phyloP scores from a whole-genome alignment of 371 early-diverging fungal genomes.

The Conidiobolus incongruus region DNA sequence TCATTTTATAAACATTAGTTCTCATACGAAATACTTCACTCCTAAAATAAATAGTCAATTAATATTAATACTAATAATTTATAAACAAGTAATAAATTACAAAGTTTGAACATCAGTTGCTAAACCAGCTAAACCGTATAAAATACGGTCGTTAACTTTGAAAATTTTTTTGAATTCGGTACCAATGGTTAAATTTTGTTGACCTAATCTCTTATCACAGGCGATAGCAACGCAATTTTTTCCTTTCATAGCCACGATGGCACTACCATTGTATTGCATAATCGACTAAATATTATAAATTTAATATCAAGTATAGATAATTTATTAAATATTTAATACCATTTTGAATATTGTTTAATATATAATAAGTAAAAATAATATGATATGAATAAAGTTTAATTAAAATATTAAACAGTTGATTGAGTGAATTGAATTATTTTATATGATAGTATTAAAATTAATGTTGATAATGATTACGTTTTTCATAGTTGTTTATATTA shows the following conservation, averaged over 20 bases:
- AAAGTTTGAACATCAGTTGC: conserved; percentile 96
- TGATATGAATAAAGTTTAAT: too few relatives aligned
- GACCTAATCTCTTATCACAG: conserved; percentile 82
- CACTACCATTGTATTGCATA: conserved; percentile 86
- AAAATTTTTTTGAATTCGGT: conserved; percentile 91
- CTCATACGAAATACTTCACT: conserved; percentile 81
- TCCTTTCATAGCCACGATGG: conserved; percentile 96
- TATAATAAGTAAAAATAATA: too few relatives aligned
- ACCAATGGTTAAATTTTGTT: conserved; percentile 81
- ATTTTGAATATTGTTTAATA: too few relatives aligned
- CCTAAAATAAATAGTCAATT: conserved; percentile 16
- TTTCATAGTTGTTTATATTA: too few relatives aligned
- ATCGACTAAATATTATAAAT: conserved; percentile 21
- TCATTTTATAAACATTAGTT: conserved; percentile 90
- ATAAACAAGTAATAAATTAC: conserved; percentile 18
- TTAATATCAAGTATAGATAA: too few relatives aligned
- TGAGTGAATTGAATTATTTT: too few relatives aligned
- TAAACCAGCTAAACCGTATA: conserved; percentile 85
- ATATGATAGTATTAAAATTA: too few relatives aligned
- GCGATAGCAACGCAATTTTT: conserved; percentile 97
- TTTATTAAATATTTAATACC: too few relatives aligned
- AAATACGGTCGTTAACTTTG: conserved; percentile 60
- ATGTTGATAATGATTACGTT: too few relatives aligned
- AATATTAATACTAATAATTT: neutral
- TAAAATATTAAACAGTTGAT: too few relatives aligned